Evolutionary conservation across 2,329 filamentous ascomycete species (phyloP).

Genomic region (Chaetothyriales sp.): DNA sequence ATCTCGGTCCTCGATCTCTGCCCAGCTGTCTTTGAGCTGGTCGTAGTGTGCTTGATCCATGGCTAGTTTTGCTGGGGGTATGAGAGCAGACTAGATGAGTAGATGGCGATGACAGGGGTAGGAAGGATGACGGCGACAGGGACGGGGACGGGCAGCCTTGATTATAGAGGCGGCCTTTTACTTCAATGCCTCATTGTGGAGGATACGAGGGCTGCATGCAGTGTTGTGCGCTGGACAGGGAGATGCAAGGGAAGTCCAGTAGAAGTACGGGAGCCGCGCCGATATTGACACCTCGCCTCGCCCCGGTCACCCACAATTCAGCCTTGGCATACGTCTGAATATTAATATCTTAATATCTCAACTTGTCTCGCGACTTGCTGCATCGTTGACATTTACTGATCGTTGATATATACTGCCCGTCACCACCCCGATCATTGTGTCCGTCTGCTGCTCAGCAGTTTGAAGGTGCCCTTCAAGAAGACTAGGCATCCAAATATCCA

Average conservation of each 20-base stretch:
- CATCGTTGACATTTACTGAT: no score
- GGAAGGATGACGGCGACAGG: neutral
- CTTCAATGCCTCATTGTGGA: neutral
- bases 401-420: no score
- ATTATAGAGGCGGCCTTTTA: neutral
- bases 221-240: neutral
- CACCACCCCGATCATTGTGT: no score
- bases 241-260: neutral
- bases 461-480: no score
- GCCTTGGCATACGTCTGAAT: neutral
- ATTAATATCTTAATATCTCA: no score
- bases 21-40: conserved; percentile 86
- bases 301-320: neutral
- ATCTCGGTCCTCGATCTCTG: conserved; percentile 90
- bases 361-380: no score
- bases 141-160: neutral
- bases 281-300: neutral
- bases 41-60: conserved; percentile 66
- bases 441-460: no score
- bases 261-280: neutral
- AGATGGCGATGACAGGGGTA: neutral
- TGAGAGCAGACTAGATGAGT: neutral
- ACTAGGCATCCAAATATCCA: no score
- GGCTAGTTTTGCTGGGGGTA: conserved; percentile 16
- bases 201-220: no score